Evolutionary conservation across 2,329 filamentous ascomycete species (phyloP), one percentile per base, ranked within the genome.

Genomic region (Beauveria medogensis): DNA sequence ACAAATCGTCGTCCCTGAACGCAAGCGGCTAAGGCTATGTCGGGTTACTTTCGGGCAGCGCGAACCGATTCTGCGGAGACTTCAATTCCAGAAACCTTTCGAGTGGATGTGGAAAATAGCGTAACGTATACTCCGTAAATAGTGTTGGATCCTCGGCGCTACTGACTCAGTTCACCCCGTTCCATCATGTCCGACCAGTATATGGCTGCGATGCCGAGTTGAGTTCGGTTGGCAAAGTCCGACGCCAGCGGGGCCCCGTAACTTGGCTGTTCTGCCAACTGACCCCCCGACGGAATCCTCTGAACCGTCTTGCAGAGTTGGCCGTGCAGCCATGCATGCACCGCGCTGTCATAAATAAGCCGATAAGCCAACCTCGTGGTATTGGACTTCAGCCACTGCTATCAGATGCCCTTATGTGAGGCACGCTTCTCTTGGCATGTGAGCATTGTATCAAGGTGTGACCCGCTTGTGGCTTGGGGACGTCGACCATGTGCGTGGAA

Each of bases 401-500:
- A 14, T 34, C 30, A 34, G 30, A 34, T 34, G 30, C 30, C 30
- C 30, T 34, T 34, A 30, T 28, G 18, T 52, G 50, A 53, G 9
- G 24, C 48, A 14, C 9, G 28, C 43, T 56, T 37, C 9, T 12
- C 34, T 40, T n/a, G 55, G 28, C 55, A 40, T 20, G 18, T 57
- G n/a, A 8, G 22, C 14, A 24, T 20, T 48, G 48, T 37, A 37
- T 37, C 12, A 37, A 37, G 44, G 55, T 20, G 34, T 51, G 56
- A 37, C 48, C 37, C 34, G 48, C 56, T n/a, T 24, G 56, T 59
- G 56, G 48, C 56, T 59, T 59, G 56, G 20, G 24, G 22, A 53
- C 37, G 46, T 53, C 56, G 37, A 50, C 8, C 22, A 18, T 40
- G 40, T 60, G 51, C 34, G 52, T 50, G 59, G 59, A 40, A 44